Evolutionary conservation across 208 protist species (phyloP).

Genomic region (Phytomonas francai): DNA sequence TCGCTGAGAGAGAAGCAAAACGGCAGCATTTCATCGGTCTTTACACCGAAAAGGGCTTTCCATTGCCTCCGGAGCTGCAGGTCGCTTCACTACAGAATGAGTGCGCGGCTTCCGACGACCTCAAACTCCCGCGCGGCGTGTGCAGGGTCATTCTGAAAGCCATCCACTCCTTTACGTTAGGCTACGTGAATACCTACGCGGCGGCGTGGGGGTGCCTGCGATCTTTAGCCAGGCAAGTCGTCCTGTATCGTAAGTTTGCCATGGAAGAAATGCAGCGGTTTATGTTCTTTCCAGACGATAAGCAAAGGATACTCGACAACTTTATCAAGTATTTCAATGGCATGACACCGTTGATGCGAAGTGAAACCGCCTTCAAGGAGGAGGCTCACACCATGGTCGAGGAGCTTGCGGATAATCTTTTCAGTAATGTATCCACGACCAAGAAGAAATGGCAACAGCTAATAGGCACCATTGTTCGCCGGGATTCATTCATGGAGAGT

Average conservation of each 20-base stretch:
- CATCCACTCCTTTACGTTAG: conserved; percentile 22
- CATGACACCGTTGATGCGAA: conserved; percentile 21
- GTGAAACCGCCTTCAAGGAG: conserved; percentile 41
- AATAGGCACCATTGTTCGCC: neutral
- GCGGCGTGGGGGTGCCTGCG: conserved; percentile 24
- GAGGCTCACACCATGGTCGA: conserved; percentile 48
- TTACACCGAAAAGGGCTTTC: conserved; percentile 65
- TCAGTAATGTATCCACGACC: neutral
- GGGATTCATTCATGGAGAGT: conserved; percentile 22
- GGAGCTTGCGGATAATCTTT: conserved; percentile 18
- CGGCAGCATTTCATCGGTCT: conserved; percentile 43
- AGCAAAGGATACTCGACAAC: conserved; percentile 37
- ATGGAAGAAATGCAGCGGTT: conserved; percentile 20
- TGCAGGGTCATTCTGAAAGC: conserved; percentile 28
- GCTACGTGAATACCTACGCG: conserved; percentile 47
- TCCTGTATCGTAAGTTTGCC: conserved; percentile 34
- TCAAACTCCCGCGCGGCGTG: conserved; percentile 10
- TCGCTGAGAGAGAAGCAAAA: conserved; percentile 50
- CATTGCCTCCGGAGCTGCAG: conserved; percentile 51
- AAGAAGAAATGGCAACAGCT: conserved; percentile 8
- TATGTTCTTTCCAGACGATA: conserved; percentile 49
- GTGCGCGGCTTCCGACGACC: conserved; percentile 9
- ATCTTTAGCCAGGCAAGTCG: conserved; percentile 26
- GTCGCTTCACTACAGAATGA: conserved; percentile 5
- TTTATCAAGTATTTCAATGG: conserved; percentile 46